phyloP scores from a whole-genome alignment of 768 basidiomycete genomes.

The Phaeolepiota aurea region DNA sequence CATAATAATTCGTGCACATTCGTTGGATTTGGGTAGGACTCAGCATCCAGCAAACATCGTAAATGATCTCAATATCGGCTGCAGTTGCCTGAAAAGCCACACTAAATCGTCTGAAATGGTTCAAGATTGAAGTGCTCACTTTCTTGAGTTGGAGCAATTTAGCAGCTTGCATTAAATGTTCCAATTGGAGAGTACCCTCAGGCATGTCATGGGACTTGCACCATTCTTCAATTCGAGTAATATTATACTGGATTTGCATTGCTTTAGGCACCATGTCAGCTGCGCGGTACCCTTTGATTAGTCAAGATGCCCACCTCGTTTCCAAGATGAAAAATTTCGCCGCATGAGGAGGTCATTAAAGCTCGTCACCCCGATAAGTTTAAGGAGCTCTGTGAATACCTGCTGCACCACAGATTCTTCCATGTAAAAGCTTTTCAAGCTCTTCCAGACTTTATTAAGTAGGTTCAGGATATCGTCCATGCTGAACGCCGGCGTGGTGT shows the following conservation, averaged over 20 bases:
- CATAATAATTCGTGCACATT: slow-evolving; percentile 98
- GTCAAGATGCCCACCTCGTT: slow-evolving; percentile 71
- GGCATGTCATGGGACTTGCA: slow-evolving; percentile 99
- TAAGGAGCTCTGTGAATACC: slow-evolving; percentile 89
- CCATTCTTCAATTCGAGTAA: slow-evolving; percentile 97
- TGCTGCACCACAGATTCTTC: slow-evolving; percentile 96
- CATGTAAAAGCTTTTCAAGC: slow-evolving; percentile 96
- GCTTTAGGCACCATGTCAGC: slow-evolving; percentile 40
- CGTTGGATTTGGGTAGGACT: slow-evolving; percentile 99
- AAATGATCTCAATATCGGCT: slow-evolving; percentile 97
- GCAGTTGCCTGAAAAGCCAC: slow-evolving; percentile 65
- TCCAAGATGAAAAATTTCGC: slow-evolving; percentile 99
- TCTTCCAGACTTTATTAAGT: slow-evolving; percentile 97
- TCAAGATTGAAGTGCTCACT: slow-evolving; percentile 29
- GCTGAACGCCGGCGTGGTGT: slow-evolving; percentile 81
- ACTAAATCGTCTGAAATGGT: slow-evolving; percentile 1
- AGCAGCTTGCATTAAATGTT: slow-evolving; percentile 99
- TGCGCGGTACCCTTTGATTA: not conserved
- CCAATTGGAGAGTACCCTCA: slow-evolving; percentile 92
- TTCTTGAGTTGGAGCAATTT: slow-evolving; percentile 97
- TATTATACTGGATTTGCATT: slow-evolving; percentile 99
- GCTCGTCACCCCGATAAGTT: slow-evolving; percentile 91
- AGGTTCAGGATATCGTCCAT: slow-evolving; percentile 99
- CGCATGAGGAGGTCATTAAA: slow-evolving; percentile 99
- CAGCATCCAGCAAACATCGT: slow-evolving; percentile 99